These are phyloP conservation scores for Pseudozyma thailandica DNA, from an alignment of 1,284 basidiomycete genomes.

Conservation along the genomic window DNA sequence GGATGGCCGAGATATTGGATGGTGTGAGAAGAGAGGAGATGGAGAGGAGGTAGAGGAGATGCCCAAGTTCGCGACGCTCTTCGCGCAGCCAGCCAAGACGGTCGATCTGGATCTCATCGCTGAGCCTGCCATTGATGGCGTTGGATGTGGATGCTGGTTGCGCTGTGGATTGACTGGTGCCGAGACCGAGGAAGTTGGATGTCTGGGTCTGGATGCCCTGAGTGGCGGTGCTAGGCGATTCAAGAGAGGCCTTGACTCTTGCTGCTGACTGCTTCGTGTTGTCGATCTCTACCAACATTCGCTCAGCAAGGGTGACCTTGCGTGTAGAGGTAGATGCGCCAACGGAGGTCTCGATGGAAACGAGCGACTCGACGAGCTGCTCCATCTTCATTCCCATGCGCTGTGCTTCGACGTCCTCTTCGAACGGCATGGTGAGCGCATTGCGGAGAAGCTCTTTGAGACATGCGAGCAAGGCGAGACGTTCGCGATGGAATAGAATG, in stretches of 20 bases:
- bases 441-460: conserved; percentile 59
- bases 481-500: conserved; percentile 63
- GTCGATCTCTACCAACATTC: conserved; percentile 55
- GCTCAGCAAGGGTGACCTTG: conserved; percentile 36
- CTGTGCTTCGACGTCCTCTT: conserved; percentile 48
- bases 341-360: conserved; percentile 34
- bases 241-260: conserved; percentile 46
- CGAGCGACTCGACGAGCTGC: conserved; percentile 57
- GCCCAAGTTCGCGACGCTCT: conserved; percentile 60
- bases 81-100: conserved; percentile 58
- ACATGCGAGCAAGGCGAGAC: conserved; percentile 59
- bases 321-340: conserved; percentile 12
- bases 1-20: conserved; percentile 44
- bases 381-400: conserved; percentile 58
- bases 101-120: conserved; percentile 63
- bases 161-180: conserved; percentile 26
- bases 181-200: conserved; percentile 45
- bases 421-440: conserved; percentile 60
- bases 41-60: conserved; percentile 62
- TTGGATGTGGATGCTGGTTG: conserved; percentile 20
- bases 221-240: conserved; percentile 23
- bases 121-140: conserved; percentile 34
- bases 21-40: conserved; percentile 56
- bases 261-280: conserved; percentile 34
- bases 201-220: conserved; percentile 44